Conservation (phyloP, 176 grass and related monocot species). For the Zea luxurians region DNA sequence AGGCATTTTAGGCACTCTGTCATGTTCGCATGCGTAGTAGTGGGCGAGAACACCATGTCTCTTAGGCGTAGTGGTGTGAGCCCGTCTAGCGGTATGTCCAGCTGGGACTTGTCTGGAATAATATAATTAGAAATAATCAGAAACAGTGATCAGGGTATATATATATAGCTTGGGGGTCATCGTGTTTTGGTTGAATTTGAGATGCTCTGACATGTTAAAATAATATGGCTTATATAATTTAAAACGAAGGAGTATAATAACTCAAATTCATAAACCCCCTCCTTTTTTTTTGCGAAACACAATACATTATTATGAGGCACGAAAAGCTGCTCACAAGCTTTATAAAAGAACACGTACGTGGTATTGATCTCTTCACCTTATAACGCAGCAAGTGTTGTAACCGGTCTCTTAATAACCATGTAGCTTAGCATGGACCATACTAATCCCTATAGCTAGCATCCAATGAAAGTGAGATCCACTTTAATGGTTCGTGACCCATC, state of each 20-base stretch:
- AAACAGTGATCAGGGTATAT: neutral
- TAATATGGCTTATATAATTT: too few relatives aligned
- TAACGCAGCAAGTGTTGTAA: neutral
- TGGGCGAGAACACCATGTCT: slow-evolving; percentile 28
- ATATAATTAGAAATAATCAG: neutral
- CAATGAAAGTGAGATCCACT: neutral
- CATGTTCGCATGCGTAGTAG: slow-evolving; percentile 4
- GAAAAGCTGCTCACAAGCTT: neutral
- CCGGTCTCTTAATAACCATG: neutral
- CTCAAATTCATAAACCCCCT: too few relatives aligned
- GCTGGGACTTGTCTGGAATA: slow-evolving; percentile 4
- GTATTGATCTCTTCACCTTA: neutral
- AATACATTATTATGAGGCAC: neutral
- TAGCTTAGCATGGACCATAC: neutral
- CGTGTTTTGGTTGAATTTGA: too few relatives aligned
- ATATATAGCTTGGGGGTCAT: too few relatives aligned
- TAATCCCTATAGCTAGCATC: neutral
- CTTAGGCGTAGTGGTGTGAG: slow-evolving; percentile 37
- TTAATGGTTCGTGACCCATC: neutral
- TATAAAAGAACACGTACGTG: neutral
- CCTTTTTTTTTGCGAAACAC: neutral
- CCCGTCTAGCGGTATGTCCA: slow-evolving; percentile 27
- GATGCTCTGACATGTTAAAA: too few relatives aligned
- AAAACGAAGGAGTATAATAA: too few relatives aligned
- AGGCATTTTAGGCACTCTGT: neutral